Conservation (phyloP, 768 basidiomycete species). For the Suillus cothurnatus region DNA sequence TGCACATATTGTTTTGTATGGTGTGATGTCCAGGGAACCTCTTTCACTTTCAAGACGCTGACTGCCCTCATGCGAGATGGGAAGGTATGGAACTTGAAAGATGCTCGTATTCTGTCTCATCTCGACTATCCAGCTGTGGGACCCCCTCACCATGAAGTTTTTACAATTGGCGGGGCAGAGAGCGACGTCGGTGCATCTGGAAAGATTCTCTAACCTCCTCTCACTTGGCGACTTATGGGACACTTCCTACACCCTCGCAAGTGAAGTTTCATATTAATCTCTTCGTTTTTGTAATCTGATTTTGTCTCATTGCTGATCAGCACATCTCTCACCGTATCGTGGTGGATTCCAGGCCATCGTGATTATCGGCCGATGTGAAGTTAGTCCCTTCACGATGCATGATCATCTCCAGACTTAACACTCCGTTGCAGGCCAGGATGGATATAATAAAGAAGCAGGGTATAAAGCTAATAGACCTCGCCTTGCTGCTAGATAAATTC, state of each 20-base stretch:
- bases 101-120: slow-evolving; percentile 2
- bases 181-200: slow-evolving; percentile 40
- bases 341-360: not conserved
- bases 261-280: not conserved
- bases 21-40: slow-evolving; percentile 87
- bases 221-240: not conserved
- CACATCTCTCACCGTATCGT: not conserved
- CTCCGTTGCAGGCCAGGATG: slow-evolving; percentile 19
- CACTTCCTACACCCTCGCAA: not conserved
- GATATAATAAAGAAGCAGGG: slow-evolving; percentile 63
- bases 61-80: slow-evolving; percentile 54
- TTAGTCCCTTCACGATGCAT: not conserved
- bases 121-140: slow-evolving; percentile 53
- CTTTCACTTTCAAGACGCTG: slow-evolving; percentile 61
- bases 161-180: slow-evolving; percentile 47
- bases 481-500: not conserved
- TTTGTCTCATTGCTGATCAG: not conserved
- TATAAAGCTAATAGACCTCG: slow-evolving; percentile 23
- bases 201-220: slow-evolving; percentile 30
- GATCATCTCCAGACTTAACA: not conserved
- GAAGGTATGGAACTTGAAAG: slow-evolving; percentile 42
- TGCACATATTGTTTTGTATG: slow-evolving; percentile 83
- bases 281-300: not conserved
- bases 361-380: not conserved
- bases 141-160: slow-evolving; percentile 69